These are phyloP conservation scores for Penicillium arizonense DNA, from an alignment of 495 filamentous ascomycete genomes.

Conservation along the genomic window DNA sequence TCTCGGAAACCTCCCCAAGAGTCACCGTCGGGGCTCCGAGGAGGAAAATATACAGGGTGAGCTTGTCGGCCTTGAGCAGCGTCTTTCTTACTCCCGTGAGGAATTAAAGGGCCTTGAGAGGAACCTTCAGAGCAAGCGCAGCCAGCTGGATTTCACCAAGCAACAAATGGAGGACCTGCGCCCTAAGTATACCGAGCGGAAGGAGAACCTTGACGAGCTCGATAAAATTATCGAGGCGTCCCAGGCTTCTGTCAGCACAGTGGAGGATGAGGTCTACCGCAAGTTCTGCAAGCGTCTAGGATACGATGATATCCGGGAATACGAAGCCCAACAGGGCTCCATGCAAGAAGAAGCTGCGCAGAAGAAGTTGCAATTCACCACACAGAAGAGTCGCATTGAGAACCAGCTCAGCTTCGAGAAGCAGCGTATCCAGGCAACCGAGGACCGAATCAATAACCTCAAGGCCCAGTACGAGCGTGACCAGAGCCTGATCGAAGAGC, in stretches of 20 bases:
- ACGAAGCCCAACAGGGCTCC: conserved; percentile 89
- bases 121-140: conserved; percentile 81
- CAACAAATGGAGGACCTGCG: conserved; percentile 68
- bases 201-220: conserved; percentile 63
- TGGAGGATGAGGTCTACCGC: conserved; percentile 86
- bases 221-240: conserved; percentile 63
- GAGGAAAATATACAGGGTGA: conserved; percentile 83
- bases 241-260: conserved; percentile 72
- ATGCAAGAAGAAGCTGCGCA: conserved; percentile 84
- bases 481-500: conserved; percentile 60
- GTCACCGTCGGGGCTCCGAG: conserved; percentile 65
- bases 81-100: conserved; percentile 64
- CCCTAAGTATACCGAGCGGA: conserved; percentile 75
- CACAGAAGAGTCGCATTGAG: conserved; percentile 78
- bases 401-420: conserved; percentile 77
- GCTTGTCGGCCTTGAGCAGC: conserved; percentile 77
- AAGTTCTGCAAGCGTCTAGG: conserved; percentile 85
- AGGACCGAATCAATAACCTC: conserved; percentile 64
- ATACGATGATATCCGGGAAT: conserved; percentile 85
- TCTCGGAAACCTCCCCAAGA: conserved; percentile 71
- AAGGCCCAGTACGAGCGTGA: conserved; percentile 66
- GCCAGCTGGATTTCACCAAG: conserved; percentile 72
- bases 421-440: conserved; percentile 63
- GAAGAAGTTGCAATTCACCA: conserved; percentile 81
- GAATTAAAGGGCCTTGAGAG: conserved; percentile 80